phyloP scores from a whole-genome alignment of 768 basidiomycete genomes.

The Antrodiella citrinella region DNA sequence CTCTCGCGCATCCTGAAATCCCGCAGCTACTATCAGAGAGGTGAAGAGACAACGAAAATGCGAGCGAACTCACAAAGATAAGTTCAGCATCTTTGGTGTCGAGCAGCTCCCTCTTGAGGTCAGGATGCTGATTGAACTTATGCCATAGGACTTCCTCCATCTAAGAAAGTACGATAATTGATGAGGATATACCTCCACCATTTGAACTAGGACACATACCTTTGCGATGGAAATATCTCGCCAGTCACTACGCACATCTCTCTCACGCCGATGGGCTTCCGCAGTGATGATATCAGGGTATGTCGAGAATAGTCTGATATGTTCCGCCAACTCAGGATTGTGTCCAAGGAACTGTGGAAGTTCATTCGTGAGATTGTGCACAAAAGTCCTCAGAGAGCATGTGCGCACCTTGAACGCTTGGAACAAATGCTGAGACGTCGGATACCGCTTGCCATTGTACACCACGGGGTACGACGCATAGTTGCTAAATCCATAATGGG shows the following conservation, averaged over 20 bases:
- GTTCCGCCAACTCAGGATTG: conserved; percentile 9
- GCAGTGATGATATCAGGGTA: conserved; percentile 16
- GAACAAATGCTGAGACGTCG: conserved; percentile 63
- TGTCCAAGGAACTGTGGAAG: conserved; percentile 21
- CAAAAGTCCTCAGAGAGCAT: too few species aligned
- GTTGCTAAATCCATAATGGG: neutral
- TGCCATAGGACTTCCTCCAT: conserved; percentile 6
- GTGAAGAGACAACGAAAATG: neutral
- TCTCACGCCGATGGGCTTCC: conserved; percentile 22
- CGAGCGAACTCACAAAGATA: conserved; percentile 6
- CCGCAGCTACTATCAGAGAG: neutral
- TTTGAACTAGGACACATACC: too few species aligned
- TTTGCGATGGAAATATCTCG: conserved; percentile 3
- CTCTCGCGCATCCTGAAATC: conserved; percentile 28
- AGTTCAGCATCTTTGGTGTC: conserved; percentile 3
- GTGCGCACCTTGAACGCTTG: conserved; percentile 41
- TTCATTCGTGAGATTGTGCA: too few species aligned
- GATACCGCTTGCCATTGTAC: conserved; percentile 47
- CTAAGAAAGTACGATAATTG: conserved; percentile 17
- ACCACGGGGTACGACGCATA: conserved; percentile 51
- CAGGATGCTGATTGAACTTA: conserved; percentile 7
- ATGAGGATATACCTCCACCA: too few species aligned
- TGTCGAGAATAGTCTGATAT: conserved; percentile 2
- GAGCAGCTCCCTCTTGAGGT: neutral
- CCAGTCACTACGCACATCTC: conserved; percentile 14